Percentiles rank a stretch among this genome's conserved stretches.
Conservation (phyloP, 2,329 filamentous ascomycete species). For the Hypoxylon sp. region DNA sequence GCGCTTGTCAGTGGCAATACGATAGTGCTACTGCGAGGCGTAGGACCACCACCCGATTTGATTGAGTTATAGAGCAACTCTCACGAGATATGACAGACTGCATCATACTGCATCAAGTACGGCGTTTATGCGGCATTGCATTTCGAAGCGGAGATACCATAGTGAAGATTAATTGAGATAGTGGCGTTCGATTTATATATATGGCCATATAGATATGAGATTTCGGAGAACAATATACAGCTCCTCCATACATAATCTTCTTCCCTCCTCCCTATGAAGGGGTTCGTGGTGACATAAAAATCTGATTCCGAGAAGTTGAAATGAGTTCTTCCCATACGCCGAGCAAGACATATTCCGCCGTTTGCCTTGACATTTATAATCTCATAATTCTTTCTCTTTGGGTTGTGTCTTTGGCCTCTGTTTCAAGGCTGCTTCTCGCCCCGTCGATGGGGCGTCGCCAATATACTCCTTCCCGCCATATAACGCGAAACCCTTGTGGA, state of each 20-base stretch:
- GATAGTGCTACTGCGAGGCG: slow-evolving; percentile 87
- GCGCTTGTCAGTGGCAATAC: slow-evolving; percentile 86
- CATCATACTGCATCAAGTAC: slow-evolving; percentile 45
- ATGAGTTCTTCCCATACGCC: slow-evolving; percentile 38
- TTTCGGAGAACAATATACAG: slow-evolving; percentile 16
- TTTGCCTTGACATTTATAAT: slow-evolving; percentile 8
- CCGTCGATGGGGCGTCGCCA: slow-evolving; percentile 68
- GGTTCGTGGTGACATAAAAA: slow-evolving; percentile 19
- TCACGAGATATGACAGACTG: slow-evolving; percentile 28
- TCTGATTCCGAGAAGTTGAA: slow-evolving; percentile 20
- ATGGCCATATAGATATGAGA: slow-evolving; percentile 22
- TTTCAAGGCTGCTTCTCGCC: slow-evolving; percentile 64
- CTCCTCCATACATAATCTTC: slow-evolving; percentile 5
- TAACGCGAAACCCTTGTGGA: slow-evolving; percentile 83
- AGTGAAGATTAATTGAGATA: slow-evolving; percentile 10
- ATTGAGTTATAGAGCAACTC: slow-evolving; percentile 66
- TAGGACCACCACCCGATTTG: slow-evolving; percentile 83
- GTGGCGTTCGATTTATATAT: slow-evolving; percentile 24
- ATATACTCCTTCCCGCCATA: slow-evolving; percentile 75
- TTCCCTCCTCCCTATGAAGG: background rate
- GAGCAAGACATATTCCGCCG: slow-evolving; percentile 9
- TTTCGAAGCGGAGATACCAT: slow-evolving; percentile 41
- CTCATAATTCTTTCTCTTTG: slow-evolving; percentile 55
- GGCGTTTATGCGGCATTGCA: slow-evolving; percentile 45
- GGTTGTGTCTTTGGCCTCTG: slow-evolving; percentile 63